Evolutionary conservation across 2,329 filamentous ascomycete genomes (phyloP), one percentile per base, ranked within the genome.

Genomic region (Diaporthe destruens): DNA sequence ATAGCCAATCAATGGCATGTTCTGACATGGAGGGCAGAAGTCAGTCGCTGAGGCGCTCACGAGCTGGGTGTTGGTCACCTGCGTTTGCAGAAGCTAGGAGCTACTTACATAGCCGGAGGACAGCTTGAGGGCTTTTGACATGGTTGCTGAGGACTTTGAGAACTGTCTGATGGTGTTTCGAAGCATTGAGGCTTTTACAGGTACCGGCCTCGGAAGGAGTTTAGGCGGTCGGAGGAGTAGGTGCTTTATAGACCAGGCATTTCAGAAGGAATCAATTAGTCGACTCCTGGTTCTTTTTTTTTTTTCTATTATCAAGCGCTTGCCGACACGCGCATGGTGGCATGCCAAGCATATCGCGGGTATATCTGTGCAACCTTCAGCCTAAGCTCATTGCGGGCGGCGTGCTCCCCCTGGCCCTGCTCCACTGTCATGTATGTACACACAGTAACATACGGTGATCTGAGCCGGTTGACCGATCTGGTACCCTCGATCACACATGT

Each of bases 1-100:
- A 69, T 82, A 84, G 67, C 82, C 82, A 57, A 83, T 80, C 23
- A 82, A 71, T 47, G 82, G 82, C 79, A 84, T 84, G 61, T 80
- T 75, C 82, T 83, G 72, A 20, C 23, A 36, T 34, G 16, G 32
- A 34, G 65, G 51, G n/a, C 25, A n/a, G 16, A 11, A 23, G 49
- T 72, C 16, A 65, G 56, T 36, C n/a, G n/a, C 8, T 42, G 29
- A 42, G 51, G 5, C 18, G 4, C 20, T n/a, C 36, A 42, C 56
- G 9, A 39, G 34, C 29, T 8, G 12, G 8, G 42, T 56, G 18
- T 16, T 23, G n/a, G 20, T 29, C 12, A 1, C 14, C 23, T 9
- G 53, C 16, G 6, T 16, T 23, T n/a, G 12, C 6, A 11, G 23
- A 44, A 32, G 12, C 16, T 14, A 8, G 36, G 51, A 42, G 51